Base-by-base conservation (phyloP, 1,284 basidiomycete species). In the Naganishia sp. region DNA sequence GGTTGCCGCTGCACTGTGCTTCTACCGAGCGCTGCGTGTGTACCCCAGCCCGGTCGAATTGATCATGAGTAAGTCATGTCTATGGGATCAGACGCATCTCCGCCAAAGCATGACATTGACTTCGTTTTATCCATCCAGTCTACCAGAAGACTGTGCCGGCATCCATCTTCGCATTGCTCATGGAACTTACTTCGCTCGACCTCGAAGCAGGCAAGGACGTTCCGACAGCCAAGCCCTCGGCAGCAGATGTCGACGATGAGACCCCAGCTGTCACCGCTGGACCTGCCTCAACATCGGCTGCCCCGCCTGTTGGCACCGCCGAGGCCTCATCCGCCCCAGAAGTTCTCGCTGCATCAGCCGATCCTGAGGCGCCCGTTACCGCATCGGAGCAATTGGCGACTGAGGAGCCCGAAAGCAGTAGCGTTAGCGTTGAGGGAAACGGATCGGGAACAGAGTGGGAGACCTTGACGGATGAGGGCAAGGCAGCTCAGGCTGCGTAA, bases 11-110 rank as follows among this genome's bases (percentile, higher is more conserved):
- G 94, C 96, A 33, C 82, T 91, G 75, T 86, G 89, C 63, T 98
- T 98, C 86, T 98, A 89, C 85, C 87, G 90, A 68, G 95, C 93
- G 6, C 86, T 98, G 70, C 87, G 91, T 67, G 94, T 96, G 53
- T 99, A 98, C 82, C 95, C 94, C 65, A 86, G 89, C 55, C 92
- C 93, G 11, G 86, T 93, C 52, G 94, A 97, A 78, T 86, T 97
- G 71, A 88, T 95, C 72, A 85, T 88, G 78, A 92, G 79, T 81
- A 53, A 72, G 79, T 75, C 11, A 43, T 13, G 6, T 21, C 18
- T 21, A 16, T 33, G 3, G 15, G 21, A 28, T 28, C 13, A 9
- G 2, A 9, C 6, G 9, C n/a, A 16, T 25, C 21, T n/a, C 7
- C 25, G 36, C 13, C 4, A 39, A 39, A 3, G 28, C 36, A 10